phyloP scores from a whole-genome alignment of 176 grass and related monocot species.

The Urochloa ruziziensis region DNA sequence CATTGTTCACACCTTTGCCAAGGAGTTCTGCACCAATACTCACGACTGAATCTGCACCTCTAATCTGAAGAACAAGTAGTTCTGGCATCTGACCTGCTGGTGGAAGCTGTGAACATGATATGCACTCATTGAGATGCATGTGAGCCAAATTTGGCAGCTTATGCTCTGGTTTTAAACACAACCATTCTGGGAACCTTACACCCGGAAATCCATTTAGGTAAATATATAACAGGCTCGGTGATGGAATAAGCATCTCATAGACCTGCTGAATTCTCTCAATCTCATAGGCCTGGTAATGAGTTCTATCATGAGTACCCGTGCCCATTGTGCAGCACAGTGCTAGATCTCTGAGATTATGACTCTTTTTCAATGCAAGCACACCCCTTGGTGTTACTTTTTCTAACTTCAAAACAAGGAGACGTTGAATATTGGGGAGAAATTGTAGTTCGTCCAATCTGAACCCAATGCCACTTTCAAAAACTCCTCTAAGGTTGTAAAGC shows the following conservation, averaged over 20 bases:
- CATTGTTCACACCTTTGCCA: neutral
- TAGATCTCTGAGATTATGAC: neutral
- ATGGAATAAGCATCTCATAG: neutral
- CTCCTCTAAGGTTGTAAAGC: constrained; percentile 1
- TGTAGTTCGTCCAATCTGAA: constrained; percentile 38
- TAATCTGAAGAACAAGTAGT: neutral
- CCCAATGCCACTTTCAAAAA: neutral
- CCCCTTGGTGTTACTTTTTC: neutral
- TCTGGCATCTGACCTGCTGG: constrained; percentile 15
- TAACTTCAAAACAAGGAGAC: neutral
- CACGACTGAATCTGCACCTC: neutral
- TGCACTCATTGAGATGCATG: constrained; percentile 15
- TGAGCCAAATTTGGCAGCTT: constrained; percentile 4
- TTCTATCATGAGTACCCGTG: accelerated
- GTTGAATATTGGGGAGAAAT: constrained; percentile 10
- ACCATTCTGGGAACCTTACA: neutral
- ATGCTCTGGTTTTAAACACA: neutral
- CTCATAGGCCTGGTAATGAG: neutral
- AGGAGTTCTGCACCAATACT: neutral
- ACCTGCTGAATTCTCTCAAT: neutral
- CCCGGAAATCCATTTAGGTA: neutral
- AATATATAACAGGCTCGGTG: neutral
- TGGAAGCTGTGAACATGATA: constrained; percentile 24
- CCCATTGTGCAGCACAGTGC: neutral
- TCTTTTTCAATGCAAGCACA: neutral